Evolutionary conservation across 495 filamentous ascomycete species (phyloP).

Genomic region (Antarctomyces pellizariae): DNA sequence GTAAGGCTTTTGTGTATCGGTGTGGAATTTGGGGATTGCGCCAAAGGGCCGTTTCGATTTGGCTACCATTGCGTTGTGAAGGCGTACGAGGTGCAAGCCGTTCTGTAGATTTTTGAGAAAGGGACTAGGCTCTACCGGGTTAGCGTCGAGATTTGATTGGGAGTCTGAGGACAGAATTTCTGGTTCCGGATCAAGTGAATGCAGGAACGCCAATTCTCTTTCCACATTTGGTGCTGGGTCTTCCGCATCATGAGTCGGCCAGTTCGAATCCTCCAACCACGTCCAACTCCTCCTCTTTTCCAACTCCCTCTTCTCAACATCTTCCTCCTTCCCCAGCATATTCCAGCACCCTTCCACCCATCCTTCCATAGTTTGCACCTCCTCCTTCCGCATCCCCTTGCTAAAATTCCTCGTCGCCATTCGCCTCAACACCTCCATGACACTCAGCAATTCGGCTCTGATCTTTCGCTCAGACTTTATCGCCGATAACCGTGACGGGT

Average conservation of each 20-base stretch:
- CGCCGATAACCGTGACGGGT: conserved; percentile 55
- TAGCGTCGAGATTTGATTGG: too few species aligned
- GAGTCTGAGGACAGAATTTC: conserved; percentile 43
- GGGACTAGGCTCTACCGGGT: conserved; percentile 43
- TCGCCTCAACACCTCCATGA: conserved; percentile 73
- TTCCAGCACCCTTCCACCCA: conserved; percentile 60
- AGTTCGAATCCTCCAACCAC: conserved; percentile 55
- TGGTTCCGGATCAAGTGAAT: conserved; percentile 24
- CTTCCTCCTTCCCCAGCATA: conserved; percentile 52
- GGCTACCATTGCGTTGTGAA: conserved; percentile 73
- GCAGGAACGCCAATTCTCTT: conserved; percentile 66
- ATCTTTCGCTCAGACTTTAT: conserved; percentile 71
- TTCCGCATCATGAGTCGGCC: conserved; percentile 50
- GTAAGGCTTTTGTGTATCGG: conserved; percentile 83
- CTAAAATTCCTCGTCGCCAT: conserved; percentile 76
- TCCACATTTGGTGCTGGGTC: conserved; percentile 21
- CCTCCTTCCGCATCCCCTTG: conserved; percentile 54
- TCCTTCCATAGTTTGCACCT: conserved; percentile 39
- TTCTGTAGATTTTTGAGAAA: conserved; percentile 54
- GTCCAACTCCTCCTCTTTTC: conserved; percentile 49
- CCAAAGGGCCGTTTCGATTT: conserved; percentile 73
- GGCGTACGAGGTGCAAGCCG: conserved; percentile 55
- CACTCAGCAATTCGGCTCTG: conserved; percentile 52
- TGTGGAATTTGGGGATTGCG: conserved; percentile 72
- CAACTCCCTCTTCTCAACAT: conserved; percentile 46